Percentiles rank a stretch among this genome's conserved stretches.
phyloP scores from a whole-genome alignment of 2,329 filamentous ascomycete species.

The Drechslera avenae region DNA sequence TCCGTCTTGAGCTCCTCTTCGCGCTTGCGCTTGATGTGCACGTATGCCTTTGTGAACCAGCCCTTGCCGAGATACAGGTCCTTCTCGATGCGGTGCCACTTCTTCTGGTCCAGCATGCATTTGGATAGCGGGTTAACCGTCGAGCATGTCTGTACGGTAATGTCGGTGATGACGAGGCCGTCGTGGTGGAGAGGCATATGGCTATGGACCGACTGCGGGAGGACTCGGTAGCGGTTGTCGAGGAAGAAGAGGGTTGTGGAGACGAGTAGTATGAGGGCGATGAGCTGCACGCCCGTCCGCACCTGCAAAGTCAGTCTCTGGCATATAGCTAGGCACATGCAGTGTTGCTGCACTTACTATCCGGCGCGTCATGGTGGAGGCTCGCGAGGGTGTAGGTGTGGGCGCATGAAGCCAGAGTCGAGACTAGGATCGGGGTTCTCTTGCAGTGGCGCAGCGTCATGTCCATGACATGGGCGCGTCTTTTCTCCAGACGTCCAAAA shows the following conservation, averaged over 20 bases:
- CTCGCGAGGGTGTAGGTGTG: constrained; percentile 15
- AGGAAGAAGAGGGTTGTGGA: constrained; percentile 78
- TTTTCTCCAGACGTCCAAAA: neutral
- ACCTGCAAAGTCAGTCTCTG: constrained; percentile 43
- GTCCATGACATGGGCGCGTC: constrained; percentile 20
- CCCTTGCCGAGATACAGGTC: constrained; percentile 79
- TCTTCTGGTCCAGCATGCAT: constrained; percentile 72
- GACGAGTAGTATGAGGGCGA: constrained; percentile 64
- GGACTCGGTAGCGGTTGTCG: constrained; percentile 85
- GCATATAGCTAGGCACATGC: neutral
- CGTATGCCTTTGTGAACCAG: constrained; percentile 76
- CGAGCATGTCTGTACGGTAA: constrained; percentile 78
- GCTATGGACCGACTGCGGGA: constrained; percentile 83
- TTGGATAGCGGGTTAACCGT: constrained; percentile 73
- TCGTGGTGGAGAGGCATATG: constrained; percentile 82
- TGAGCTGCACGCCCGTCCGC: constrained; percentile 75
- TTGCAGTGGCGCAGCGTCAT: constrained; percentile 3
- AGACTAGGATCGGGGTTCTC: constrained; percentile 9
- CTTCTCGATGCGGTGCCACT: constrained; percentile 87
- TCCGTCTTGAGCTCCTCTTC: constrained; percentile 78
- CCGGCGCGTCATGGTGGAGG: constrained; percentile 47
- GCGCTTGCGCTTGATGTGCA: constrained; percentile 81
- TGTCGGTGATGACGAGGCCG: constrained; percentile 83
- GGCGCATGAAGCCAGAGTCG: constrained; percentile 18
- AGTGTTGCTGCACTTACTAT: constrained; percentile 35